Base-by-base conservation (phyloP, 176 grass and related monocot genomes). In the Poa pratensis region DNA sequence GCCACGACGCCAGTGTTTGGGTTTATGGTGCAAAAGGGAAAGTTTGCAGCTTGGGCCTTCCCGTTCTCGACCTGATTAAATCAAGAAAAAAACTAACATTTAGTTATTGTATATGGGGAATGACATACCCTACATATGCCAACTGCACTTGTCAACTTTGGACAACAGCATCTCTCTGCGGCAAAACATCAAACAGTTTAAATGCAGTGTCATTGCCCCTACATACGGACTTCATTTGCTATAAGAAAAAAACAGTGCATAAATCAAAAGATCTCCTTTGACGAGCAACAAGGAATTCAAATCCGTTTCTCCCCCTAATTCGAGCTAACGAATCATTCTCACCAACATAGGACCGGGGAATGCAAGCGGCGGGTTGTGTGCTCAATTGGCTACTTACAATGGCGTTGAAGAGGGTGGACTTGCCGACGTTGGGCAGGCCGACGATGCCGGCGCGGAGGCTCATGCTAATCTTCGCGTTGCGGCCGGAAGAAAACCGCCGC, bases 361-460 rank as follows among this genome's bases (percentile, higher is more conserved):
- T 50, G 32, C 15, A 66, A 39, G 46, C 52, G 18, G 20, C 6
- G 35, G 49, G 69, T 19, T 51, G 3, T 23, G 27, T 12, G 71
- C 11, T 22, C 26, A 51, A 8, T 45, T 30, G 43, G 50, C 23
- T 54, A 68, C 93, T 92, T 90, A 99, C 96, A 71, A 99, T 91
- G 73, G 96, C 93, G 82, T 99, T 96, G 82, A 99, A 99, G 12
- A 99, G 93, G 50, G 96, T 99, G 19, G 96, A 99, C 77, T 99
- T 96, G 80, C 96, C 96, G 64, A 99, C 96, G 84, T 99, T 99
- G n/a, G 96, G 96, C 16, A 99, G 90, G 45, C 93, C 96, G 30
- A 99, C 96, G 71, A 99, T 99, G 17, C 96, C 93, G 10, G 96
- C 93, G 28, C 89, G 92, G 32, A 99, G 91, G 65, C 90, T 99